Percentiles rank a stretch among this genome's conserved stretches.
These are phyloP conservation scores for Scenedesmus sp. DNA, from an alignment of 163 green algal species.

Conservation along the genomic window DNA sequence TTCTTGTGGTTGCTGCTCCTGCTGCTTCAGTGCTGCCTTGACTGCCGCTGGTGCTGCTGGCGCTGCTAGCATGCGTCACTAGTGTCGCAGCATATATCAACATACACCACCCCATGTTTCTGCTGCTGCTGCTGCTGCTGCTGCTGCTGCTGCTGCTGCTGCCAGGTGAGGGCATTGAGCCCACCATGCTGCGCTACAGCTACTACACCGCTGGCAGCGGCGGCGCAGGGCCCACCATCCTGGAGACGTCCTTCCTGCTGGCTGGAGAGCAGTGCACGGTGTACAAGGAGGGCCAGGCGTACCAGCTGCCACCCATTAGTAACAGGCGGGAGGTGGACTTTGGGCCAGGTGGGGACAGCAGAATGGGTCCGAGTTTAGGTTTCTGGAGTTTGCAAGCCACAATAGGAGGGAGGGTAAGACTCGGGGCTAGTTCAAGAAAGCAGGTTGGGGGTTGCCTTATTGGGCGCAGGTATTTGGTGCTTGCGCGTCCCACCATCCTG, in stretches of 20 bases:
- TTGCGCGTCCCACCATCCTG: slow-evolving; percentile 94
- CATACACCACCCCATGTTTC: not conserved
- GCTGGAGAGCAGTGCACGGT: slow-evolving; percentile 78
- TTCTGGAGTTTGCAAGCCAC: not conserved
- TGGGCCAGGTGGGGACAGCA: slow-evolving; percentile 71
- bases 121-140: slow-evolving; percentile 7
- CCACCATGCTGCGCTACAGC: slow-evolving; percentile 85
- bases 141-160: not conserved
- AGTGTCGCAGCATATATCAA: too few species aligned
- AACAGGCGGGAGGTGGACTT: slow-evolving; percentile 92
- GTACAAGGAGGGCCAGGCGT: slow-evolving; percentile 73
- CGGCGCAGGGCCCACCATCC: slow-evolving; percentile 93
- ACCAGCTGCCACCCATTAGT: slow-evolving; percentile 80
- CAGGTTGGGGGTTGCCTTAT: too few species aligned
- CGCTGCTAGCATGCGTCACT: too few species aligned
- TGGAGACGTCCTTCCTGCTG: slow-evolving; percentile 95
- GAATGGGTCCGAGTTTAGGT: not conserved
- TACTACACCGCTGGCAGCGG: slow-evolving; percentile 96
- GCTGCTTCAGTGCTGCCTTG: too few species aligned
- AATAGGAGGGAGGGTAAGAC: too few species aligned
- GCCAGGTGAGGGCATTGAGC: slow-evolving; percentile 72
- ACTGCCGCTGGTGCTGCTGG: too few species aligned
- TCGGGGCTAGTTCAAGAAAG: too few species aligned
- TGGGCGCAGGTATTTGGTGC: too few species aligned
- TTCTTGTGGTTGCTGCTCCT: too few species aligned